These are phyloP conservation scores for Rosa rugosa DNA, from an alignment of 306 rosid genomes.

Conservation along the genomic window DNA sequence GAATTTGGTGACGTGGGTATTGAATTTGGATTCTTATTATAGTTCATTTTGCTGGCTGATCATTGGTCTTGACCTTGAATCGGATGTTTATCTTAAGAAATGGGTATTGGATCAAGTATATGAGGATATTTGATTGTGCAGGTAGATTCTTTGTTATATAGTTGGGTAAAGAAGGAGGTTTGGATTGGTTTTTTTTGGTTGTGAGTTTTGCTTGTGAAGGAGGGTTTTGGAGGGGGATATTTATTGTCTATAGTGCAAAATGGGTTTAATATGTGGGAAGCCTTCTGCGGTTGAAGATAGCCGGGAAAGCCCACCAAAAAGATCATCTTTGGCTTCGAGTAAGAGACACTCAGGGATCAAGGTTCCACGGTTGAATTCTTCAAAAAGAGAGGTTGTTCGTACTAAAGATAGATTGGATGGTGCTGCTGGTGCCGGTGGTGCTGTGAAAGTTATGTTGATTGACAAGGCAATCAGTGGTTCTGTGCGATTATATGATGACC, in stretches of 20 bases:
- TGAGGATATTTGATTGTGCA: conserved; percentile 25
- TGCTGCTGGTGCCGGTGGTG: conserved; percentile 23
- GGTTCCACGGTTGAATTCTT: conserved; percentile 53
- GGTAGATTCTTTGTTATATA: conserved; percentile 37
- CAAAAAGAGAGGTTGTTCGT: conserved; percentile 50
- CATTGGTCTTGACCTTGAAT: neutral
- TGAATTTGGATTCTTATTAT: conserved; percentile 27
- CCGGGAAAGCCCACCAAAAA: conserved; percentile 48
- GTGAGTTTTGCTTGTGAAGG: conserved; percentile 29
- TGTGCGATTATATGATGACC: conserved; percentile 39
- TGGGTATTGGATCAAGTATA: conserved; percentile 33
- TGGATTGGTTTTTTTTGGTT: conserved; percentile 20
- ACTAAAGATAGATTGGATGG: conserved; percentile 40
- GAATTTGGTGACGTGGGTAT: conserved; percentile 29
- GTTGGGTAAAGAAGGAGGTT: conserved; percentile 29
- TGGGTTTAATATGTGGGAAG: conserved; percentile 74
- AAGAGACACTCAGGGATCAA: conserved; percentile 38
- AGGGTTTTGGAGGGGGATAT: conserved; percentile 13
- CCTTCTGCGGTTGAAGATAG: conserved; percentile 63
- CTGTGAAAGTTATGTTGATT: conserved; percentile 42
- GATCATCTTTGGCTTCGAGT: conserved; percentile 36
- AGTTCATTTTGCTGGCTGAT: neutral
- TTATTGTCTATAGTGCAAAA: conserved; percentile 31
- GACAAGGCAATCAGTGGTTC: conserved; percentile 53
- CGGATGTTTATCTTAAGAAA: conserved; percentile 2